Conservation (phyloP, 495 filamentous ascomycete genomes). For the Neurospora sp. region DNA sequence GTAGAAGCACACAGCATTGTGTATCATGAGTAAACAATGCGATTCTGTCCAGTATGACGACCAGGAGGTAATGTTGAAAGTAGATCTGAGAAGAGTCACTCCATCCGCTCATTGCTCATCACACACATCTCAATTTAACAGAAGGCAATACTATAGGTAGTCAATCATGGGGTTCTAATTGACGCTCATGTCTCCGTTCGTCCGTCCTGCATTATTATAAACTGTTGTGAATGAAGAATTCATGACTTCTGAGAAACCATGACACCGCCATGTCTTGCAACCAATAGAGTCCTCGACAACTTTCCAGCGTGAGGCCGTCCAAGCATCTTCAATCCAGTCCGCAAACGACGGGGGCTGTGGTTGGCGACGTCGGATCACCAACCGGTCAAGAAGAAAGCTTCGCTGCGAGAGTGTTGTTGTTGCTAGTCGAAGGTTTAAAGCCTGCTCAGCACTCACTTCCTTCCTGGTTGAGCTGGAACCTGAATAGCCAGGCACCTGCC, state of each 20-base stretch:
- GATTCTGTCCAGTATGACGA: not conserved
- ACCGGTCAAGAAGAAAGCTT: not conserved
- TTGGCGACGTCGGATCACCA: not conserved
- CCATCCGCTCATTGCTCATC: not conserved
- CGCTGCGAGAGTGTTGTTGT: not conserved
- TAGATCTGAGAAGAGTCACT: not conserved
- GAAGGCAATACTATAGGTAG: not conserved
- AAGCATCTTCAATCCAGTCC: not conserved
- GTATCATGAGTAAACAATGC: not conserved
- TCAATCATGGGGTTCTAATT: not conserved
- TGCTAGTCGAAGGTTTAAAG: too few species aligned
- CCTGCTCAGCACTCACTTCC: not conserved
- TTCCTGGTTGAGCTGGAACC: not conserved
- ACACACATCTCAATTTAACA: not conserved
- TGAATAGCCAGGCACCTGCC: not conserved
- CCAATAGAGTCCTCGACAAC: not conserved
- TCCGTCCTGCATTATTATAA: not conserved
- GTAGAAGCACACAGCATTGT: not conserved
- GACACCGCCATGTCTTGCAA: not conserved
- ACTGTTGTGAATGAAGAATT: not conserved
- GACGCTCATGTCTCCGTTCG: not conserved
- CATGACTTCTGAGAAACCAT: not conserved
- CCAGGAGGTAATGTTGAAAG: not conserved
- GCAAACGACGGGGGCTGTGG: not conserved
- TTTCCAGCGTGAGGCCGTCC: too few species aligned